phyloP scores from a whole-genome alignment of 1,139 yeast genomes.

The Lodderomyces pseudojiufengensis region DNA sequence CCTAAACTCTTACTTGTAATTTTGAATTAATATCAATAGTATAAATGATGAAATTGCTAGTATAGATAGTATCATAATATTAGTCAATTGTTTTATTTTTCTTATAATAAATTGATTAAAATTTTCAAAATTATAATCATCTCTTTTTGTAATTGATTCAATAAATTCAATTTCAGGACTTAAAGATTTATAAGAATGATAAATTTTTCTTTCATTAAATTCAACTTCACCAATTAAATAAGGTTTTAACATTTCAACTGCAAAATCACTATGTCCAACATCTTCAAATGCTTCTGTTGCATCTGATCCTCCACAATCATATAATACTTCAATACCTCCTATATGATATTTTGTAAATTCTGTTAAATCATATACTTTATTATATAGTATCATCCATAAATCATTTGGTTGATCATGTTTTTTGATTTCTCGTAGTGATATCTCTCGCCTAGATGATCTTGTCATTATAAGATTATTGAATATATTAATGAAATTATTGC shows the following conservation, averaged over 20 bases:
- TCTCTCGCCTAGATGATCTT: constrained; percentile 6
- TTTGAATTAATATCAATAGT: constrained; percentile 27
- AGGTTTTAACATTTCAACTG: constrained; percentile 38
- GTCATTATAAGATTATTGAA: too few species aligned
- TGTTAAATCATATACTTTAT: constrained; percentile 59
- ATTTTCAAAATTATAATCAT: background rate
- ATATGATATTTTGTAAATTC: constrained; percentile 52
- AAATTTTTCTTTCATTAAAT: background rate
- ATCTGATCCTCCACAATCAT: constrained; percentile 72
- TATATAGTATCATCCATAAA: constrained; percentile 66
- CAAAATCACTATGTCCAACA: constrained; percentile 47
- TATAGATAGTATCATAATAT: constrained; percentile 19
- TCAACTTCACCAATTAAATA: constrained; percentile 30
- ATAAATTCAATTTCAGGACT: too few species aligned
- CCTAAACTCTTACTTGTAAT: too few species aligned
- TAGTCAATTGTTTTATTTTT: constrained; percentile 12
- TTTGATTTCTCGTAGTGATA: constrained; percentile 36
- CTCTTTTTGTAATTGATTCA: background rate
- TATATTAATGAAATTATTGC: too few species aligned
- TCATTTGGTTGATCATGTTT: constrained; percentile 45
- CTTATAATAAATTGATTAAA: background rate
- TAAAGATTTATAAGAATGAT: background rate
- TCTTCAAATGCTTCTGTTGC: constrained; percentile 60
- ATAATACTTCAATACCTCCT: constrained; percentile 65
- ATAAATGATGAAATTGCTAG: constrained; percentile 26